These are phyloP conservation scores for Globisporangium uncinulatum DNA, from an alignment of 352 stramenopile species.

Conservation along the genomic window DNA sequence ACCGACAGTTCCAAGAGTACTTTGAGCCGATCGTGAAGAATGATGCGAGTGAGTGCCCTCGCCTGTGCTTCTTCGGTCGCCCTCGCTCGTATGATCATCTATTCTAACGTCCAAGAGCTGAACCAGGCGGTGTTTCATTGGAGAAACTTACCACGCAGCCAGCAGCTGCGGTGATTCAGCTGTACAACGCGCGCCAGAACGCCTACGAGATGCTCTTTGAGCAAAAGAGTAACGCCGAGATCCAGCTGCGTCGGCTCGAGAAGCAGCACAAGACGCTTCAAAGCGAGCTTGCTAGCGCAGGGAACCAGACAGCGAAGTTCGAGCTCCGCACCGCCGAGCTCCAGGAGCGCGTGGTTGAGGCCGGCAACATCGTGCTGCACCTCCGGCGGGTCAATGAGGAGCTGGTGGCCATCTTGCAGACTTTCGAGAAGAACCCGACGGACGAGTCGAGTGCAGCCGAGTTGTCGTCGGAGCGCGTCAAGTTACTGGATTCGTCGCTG, in stretches of 20 bases:
- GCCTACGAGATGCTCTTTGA: conserved; percentile 56
- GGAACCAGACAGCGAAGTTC: conserved; percentile 42
- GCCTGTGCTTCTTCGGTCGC: not conserved
- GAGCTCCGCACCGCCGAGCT: conserved; percentile 37
- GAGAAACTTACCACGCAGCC: conserved; percentile 40
- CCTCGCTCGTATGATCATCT: not conserved
- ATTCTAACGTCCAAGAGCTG: not conserved
- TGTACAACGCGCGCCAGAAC: conserved; percentile 54
- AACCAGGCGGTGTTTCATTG: conserved; percentile 27
- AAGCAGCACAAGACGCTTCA: conserved; percentile 46
- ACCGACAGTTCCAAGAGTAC: conserved; percentile 42
- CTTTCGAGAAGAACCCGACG: conserved; percentile 40
- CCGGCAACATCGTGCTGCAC: conserved; percentile 31
- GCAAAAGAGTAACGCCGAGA: conserved; percentile 45
- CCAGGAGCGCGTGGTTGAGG: conserved; percentile 35
- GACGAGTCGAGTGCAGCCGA: conserved; percentile 27
- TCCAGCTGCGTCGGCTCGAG: conserved; percentile 40
- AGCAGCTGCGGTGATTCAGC: conserved; percentile 35
- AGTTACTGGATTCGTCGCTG: conserved; percentile 38
- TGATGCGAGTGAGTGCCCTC: conserved; percentile 25
- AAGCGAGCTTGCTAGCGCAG: conserved; percentile 33
- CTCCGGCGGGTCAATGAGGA: conserved; percentile 54
- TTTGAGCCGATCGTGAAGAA: conserved; percentile 45
- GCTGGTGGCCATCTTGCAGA: conserved; percentile 55
- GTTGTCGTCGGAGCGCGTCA: conserved; percentile 25